Evolutionary conservation across 306 rosid genomes (phyloP), one percentile per base, ranked within the genome.

Genomic region (Quercus cerris): DNA sequence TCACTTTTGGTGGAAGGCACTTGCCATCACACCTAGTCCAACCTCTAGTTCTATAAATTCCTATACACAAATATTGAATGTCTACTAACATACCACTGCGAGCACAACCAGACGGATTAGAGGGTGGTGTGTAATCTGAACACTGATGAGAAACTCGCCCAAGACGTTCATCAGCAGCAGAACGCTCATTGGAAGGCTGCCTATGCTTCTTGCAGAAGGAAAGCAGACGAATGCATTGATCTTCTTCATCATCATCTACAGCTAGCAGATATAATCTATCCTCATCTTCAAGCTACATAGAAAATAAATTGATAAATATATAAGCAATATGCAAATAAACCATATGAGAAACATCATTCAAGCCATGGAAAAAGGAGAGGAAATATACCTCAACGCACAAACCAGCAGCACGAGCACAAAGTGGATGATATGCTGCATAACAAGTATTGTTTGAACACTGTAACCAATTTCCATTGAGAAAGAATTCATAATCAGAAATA

Each of bases 321-420:
- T 56, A 54, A 73, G 75, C 15, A 54, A 64, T 38, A 76, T 25
- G 30, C 55, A 63, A 27, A 71, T 55, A 27, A 77, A 64, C 35
- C 58, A 44, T 75, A 5, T 73, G 19, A 64, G 38, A 82, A 71
- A 63, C 41, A 80, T 73, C 52, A 63, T 23, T 28, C 17, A 57
- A 55, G 52, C 71, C 51, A 72, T 3, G 70, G 12, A 78, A 49
- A 33, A n/a, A 18, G 77, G 30, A 28, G n/a, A 38, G 57, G 74
- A 74, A 79, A 77, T 59, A 82, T 89, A 93, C 99, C 98, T 95
- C 99, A 81, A 93, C 99, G 77, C 99, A 95, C 49, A 95, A 97
- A 81, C 98, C 99, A 78, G 99, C 99, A 71, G 99, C 99, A 19
- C 99, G 97, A 56, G 99, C 99, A 87, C 99, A 95, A 66, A 95